Conservation (phyloP, 2,329 filamentous ascomycete species). For the Plectosphaerella cucumerina region DNA sequence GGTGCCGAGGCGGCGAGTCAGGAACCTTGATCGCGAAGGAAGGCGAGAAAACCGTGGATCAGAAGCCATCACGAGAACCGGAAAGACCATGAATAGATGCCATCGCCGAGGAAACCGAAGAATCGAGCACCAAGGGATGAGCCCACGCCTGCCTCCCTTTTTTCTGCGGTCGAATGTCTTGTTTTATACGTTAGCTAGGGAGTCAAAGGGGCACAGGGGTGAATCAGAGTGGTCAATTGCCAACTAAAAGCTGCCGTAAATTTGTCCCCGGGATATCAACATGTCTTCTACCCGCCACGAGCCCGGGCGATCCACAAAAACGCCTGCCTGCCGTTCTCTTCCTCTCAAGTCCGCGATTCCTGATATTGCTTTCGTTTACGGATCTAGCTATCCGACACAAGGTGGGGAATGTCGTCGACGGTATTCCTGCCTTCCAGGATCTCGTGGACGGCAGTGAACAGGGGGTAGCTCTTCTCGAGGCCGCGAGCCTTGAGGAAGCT, state of each 20-base stretch:
- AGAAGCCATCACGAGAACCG: no score
- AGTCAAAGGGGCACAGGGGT: not conserved
- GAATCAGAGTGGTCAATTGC: not conserved
- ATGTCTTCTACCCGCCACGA: not conserved
- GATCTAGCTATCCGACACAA: constrained; percentile 42
- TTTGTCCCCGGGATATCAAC: constrained; percentile 1
- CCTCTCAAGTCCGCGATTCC: not conserved
- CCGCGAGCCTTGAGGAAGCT: constrained; percentile 77
- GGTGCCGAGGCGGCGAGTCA: no score
- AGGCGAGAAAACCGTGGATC: no score
- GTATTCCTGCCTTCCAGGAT: constrained; percentile 74
- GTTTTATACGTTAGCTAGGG: no score
- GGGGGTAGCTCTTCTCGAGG: constrained; percentile 77
- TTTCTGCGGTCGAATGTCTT: no score
- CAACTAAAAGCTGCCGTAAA: not conserved
- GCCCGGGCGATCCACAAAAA: not conserved
- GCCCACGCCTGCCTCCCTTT: no score
- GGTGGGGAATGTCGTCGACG: constrained; percentile 74
- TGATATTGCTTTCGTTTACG: not conserved
- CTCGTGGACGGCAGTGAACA: constrained; percentile 83
- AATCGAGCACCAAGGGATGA: no score
- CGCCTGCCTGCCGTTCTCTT: not conserved
- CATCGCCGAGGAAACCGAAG: no score
- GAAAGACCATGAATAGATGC: no score
- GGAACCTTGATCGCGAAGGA: no score